phyloP scores from a whole-genome alignment of 2,329 filamentous ascomycete species.

The Arthrobotrys iridis region DNA sequence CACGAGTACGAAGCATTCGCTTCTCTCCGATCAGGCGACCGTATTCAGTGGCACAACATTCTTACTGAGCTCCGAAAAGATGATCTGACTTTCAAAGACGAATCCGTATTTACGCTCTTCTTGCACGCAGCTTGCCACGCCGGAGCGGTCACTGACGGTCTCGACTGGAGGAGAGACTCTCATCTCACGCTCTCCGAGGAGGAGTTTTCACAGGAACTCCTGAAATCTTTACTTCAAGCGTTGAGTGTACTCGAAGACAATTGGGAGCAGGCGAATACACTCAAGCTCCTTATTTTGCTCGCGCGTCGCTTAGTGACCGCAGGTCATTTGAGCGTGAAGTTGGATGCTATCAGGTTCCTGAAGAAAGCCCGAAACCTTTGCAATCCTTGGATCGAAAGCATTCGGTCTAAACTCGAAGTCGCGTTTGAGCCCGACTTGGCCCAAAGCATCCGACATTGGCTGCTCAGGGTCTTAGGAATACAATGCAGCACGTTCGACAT shows the following conservation, averaged over 20 bases:
- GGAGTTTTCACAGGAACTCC: constrained; percentile 9
- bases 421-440: background rate
- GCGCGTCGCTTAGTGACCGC: constrained; percentile 26
- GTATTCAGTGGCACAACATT: constrained; percentile 69
- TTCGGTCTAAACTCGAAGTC: background rate
- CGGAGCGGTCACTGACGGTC: constrained; percentile 60
- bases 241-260: constrained; percentile 64
- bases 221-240: constrained; percentile 25
- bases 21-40: constrained; percentile 64
- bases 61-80: constrained; percentile 65
- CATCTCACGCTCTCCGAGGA: constrained; percentile 15
- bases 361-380: constrained; percentile 27
- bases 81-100: constrained; percentile 66
- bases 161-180: constrained; percentile 17
- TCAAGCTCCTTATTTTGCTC: constrained; percentile 48
- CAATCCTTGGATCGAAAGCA: background rate
- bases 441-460: background rate
- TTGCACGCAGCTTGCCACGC: constrained; percentile 66
- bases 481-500: background rate
- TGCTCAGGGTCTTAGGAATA: background rate
- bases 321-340: constrained; percentile 23
- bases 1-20: constrained; percentile 69
- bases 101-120: constrained; percentile 65
- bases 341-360: constrained; percentile 29
- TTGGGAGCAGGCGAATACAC: constrained; percentile 63